Conservation (phyloP, 2,329 filamentous ascomycete species). For the Aspergillus sergii region DNA sequence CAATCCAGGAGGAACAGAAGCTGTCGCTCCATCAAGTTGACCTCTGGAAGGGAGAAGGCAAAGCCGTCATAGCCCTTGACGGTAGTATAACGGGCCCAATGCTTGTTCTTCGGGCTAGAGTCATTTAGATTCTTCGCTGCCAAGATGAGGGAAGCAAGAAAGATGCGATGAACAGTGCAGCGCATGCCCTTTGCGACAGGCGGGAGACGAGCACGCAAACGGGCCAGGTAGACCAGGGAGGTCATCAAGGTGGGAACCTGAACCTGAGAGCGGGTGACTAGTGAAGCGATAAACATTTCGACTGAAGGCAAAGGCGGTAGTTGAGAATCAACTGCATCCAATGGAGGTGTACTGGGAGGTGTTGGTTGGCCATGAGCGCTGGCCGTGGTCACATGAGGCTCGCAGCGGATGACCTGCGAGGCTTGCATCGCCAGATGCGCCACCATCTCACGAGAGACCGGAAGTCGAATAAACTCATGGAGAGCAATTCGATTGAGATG, state of each 20-base stretch:
- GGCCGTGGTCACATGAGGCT: slow-evolving; percentile 51
- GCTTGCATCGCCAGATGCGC: slow-evolving; percentile 50
- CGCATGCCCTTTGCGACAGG: slow-evolving; percentile 94
- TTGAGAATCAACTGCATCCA: slow-evolving; percentile 42
- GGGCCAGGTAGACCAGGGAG: slow-evolving; percentile 86
- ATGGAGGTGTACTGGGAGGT: slow-evolving; percentile 61
- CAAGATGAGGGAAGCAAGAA: slow-evolving; percentile 68
- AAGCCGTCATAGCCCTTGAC: slow-evolving; percentile 75
- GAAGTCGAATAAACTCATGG: slow-evolving; percentile 50
- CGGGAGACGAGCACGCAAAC: slow-evolving; percentile 81
- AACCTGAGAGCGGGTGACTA: slow-evolving; percentile 91
- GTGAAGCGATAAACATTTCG: slow-evolving; percentile 86
- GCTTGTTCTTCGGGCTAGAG: slow-evolving; percentile 99
- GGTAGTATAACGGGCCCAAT: slow-evolving; percentile 93
- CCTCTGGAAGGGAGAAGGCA: slow-evolving; percentile 90
- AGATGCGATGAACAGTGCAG: slow-evolving; percentile 97
- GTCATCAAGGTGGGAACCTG: slow-evolving; percentile 98
- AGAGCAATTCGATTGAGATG: slow-evolving; percentile 47
- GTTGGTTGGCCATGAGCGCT: slow-evolving; percentile 55
- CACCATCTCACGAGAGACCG: slow-evolving; percentile 53
- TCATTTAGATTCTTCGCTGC: slow-evolving; percentile 98
- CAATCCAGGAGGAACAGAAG: slow-evolving; percentile 92
- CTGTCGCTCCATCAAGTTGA: slow-evolving; percentile 99
- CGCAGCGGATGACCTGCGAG: slow-evolving; percentile 52
- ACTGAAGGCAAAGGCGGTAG: slow-evolving; percentile 69